These are phyloP conservation scores for Aspergillus sp. DNA, from an alignment of 2,329 filamentous ascomycete species.

Conservation along the genomic window DNA sequence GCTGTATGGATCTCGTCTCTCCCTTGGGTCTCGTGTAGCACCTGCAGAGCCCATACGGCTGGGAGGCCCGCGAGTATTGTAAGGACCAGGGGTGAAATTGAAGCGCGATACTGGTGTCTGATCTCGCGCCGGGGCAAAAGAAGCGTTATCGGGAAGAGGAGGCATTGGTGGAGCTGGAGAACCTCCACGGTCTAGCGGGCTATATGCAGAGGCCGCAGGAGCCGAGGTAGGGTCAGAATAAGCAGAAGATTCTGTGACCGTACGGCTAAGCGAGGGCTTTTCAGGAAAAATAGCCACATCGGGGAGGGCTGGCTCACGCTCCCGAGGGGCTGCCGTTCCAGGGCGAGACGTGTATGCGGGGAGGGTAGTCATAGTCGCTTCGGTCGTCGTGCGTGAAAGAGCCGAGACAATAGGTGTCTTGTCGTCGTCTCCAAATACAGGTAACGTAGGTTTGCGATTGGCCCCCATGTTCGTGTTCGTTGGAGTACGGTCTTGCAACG, in stretches of 20 bases:
- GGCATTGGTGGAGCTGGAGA: slow-evolving; percentile 33
- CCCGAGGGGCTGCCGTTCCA: slow-evolving; percentile 47
- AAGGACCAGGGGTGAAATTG: slow-evolving; percentile 16
- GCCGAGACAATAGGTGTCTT: slow-evolving; percentile 32
- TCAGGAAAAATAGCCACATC: slow-evolving; percentile 41
- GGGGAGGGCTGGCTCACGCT: slow-evolving; percentile 40
- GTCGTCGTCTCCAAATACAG: slow-evolving; percentile 53
- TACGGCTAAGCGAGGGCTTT: slow-evolving; percentile 41
- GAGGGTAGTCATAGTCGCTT: slow-evolving; percentile 67
- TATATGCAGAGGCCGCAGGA: slow-evolving; percentile 34
- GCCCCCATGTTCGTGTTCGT: slow-evolving; percentile 35
- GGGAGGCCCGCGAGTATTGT: slow-evolving; percentile 21
- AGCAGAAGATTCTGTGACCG: slow-evolving; percentile 50
- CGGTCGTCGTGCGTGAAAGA: slow-evolving; percentile 45
- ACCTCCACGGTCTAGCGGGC: slow-evolving; percentile 32
- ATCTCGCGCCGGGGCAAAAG: slow-evolving; percentile 26
- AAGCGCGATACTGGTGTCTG: slow-evolving; percentile 17
- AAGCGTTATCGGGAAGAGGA: slow-evolving; percentile 26
- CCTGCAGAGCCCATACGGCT: slow-evolving; percentile 13
- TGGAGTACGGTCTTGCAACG: slow-evolving; percentile 54
- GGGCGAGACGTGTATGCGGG: slow-evolving; percentile 63
- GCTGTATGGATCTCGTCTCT: slow-evolving; percentile 8
- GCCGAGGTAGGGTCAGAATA: slow-evolving; percentile 52
- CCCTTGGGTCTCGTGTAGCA: slow-evolving; percentile 5
- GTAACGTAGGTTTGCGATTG: slow-evolving; percentile 58